Base-by-base conservation (phyloP, 2,329 filamentous ascomycete genomes). In the Dactylella cylindrospora region DNA sequence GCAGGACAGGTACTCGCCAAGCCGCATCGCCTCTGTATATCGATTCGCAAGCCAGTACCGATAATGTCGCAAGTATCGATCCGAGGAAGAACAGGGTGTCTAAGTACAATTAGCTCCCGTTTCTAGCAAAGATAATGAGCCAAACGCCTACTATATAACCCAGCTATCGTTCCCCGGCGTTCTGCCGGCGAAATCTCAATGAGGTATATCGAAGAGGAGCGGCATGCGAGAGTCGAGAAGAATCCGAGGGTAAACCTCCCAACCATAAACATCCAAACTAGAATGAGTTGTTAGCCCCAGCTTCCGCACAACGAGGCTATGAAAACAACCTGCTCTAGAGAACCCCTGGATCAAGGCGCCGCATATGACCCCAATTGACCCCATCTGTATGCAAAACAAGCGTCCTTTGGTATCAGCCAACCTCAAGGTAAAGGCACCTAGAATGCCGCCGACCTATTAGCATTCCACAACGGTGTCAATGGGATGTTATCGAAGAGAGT, bases 161-260 rank as follows among this genome's bases (percentile, higher is more conserved):
- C 0, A 80, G 82, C 66, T n/a, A 83, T 74, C 15, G 81, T 74
- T 29, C 81, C 82, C 64, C 83, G 77, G 70, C 80, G 82, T 1
- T 79, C 77, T 0, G 83, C 83, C 67, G 85, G 83, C 1, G 80
- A 77, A 52, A 83, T 76, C 69, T 86, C 83, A 33, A 81, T 79
- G 10, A 80, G 79, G 68, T 84, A 84, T 9, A 80, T 78, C 1
- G 83, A 83, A 1, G 79, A 81, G 5, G 81, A 80, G 3, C 79
- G 77, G 2, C 79, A 77, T 3, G 79, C 78, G 51, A 85, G 80
- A 2, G 78, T 76, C 32, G 82, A 80, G 32, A 82, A 82, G 57
- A 80, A 79, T 3, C 78, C 79, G 10, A 81, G 73, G 17, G 80
- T 67, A 67, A 81, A 80, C 17, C 79, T 74, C 5, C 79, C 78